Evolutionary conservation across 2,329 filamentous ascomycete genomes (phyloP).

Genomic region (Chaetomiaceae sp.): DNA sequence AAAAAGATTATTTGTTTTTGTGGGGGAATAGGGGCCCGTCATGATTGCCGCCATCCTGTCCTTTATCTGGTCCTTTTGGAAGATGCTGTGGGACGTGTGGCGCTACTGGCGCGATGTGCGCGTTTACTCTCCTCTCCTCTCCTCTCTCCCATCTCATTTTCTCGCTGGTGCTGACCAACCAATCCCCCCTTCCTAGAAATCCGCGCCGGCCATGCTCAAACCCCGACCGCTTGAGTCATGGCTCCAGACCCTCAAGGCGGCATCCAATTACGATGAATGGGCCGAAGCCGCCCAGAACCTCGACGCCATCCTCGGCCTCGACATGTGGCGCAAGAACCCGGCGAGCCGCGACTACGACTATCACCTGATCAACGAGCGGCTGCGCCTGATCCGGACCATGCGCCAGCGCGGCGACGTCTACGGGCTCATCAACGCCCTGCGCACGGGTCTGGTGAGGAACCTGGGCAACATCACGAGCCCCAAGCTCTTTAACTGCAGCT

Average conservation of each 20-base stretch:
- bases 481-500: slow-evolving; percentile 76
- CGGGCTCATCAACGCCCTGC: slow-evolving; percentile 70
- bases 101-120: too few species aligned
- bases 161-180: too few species aligned
- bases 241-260: slow-evolving; percentile 59
- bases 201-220: too few species aligned
- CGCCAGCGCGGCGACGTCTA: slow-evolving; percentile 68
- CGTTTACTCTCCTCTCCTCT: too few species aligned
- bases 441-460: slow-evolving; percentile 75
- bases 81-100: too few species aligned
- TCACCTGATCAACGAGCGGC: slow-evolving; percentile 71
- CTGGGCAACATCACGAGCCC: slow-evolving; percentile 85
- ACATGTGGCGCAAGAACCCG: slow-evolving; percentile 80
- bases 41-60: too few species aligned
- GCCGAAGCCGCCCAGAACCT: slow-evolving; percentile 75
- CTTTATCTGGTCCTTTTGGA: too few species aligned
- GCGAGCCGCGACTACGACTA: slow-evolving; percentile 82
- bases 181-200: too few species aligned
- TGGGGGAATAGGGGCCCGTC: too few species aligned
- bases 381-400: slow-evolving; percentile 62
- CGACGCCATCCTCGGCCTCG: slow-evolving; percentile 75
- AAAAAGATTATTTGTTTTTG: too few species aligned
- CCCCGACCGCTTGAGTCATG: too few species aligned
- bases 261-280: slow-evolving; percentile 77
- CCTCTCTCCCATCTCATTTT: too few species aligned